Base-by-base conservation (phyloP, 768 basidiomycete genomes). In the Ephemerocybe angulata region DNA sequence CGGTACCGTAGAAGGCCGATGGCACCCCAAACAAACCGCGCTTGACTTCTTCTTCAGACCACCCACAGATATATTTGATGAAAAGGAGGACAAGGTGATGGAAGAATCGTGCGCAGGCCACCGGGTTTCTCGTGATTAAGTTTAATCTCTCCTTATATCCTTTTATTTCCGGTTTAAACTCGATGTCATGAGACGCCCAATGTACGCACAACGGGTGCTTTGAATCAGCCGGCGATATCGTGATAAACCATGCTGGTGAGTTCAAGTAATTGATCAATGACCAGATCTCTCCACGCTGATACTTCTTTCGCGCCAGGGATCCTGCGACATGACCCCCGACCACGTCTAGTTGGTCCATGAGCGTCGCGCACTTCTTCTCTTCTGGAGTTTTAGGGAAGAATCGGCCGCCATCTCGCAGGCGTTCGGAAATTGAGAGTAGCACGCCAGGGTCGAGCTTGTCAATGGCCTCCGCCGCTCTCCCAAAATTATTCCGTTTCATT, bases 61-160 rank as follows among this genome's bases (percentile, higher is more conserved):
- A 41, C n/a, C 38, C n/a, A 8, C 7, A 41, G 7, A 70, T 52
- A 53, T 68, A 55, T 21, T 60, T 59, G 5, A 73, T 61, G 52
- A 72, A 67, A 2, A 58, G n/a, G 11, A 63, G 15, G 8, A 68
- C 65, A 58, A 71, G 63, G 19, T 63, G 58, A 50, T 73, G 55
- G 57, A 73, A 72, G 58, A 73, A 71, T 6, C 65, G 30, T 0
- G 72, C 70, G 46, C 58, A 57, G 12, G 68, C 68, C 0, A 69
- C 66, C 0, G 70, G 70, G 35, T 62, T 62, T 27, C 35, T 30
- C 0, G 33, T 21, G 3, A 60, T 35, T 1, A 60, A 24, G 7
- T 7, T 17, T 17, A 8, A 10, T 6, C 24, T 12, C n/a, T 33
- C 8, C 1, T 4, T n/a, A 13, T 30, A 29, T 2, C 6, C 21